Conservation (phyloP, 371 early-diverging fungal genomes). For the Haplosporangium sp. region DNA sequence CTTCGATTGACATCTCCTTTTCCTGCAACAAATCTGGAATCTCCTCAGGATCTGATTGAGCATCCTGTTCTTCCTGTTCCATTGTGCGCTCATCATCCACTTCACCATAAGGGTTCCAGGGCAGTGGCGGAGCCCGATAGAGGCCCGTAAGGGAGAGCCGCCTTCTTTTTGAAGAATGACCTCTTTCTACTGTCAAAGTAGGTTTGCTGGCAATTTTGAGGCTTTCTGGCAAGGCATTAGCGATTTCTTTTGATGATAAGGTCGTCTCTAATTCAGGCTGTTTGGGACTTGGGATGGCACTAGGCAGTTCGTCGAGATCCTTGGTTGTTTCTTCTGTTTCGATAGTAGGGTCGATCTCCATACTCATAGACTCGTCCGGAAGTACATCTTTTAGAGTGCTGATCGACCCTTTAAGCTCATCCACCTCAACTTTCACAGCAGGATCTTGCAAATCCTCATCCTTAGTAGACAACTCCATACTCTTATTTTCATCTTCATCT, state of each 20-base stretch:
- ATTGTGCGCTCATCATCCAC: constrained; percentile 63
- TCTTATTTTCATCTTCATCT: constrained; percentile 15
- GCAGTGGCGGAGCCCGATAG: constrained; percentile 47
- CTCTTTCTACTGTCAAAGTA: constrained; percentile 2
- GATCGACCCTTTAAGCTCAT: constrained; percentile 5
- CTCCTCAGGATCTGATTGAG: constrained; percentile 55
- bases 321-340: constrained; percentile 22
- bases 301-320: constrained; percentile 15
- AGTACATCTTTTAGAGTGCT: constrained; percentile 29
- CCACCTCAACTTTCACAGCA: constrained; percentile 18
- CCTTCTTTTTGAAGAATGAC: constrained; percentile 26
- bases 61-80: constrained; percentile 59
- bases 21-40: constrained; percentile 40
- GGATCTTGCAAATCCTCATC: constrained; percentile 3
- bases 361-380: constrained; percentile 12
- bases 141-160: constrained; percentile 36
- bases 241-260: constrained; percentile 53
- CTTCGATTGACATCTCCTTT: constrained; percentile 59
- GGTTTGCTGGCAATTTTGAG: constrained; percentile 22
- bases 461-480: constrained; percentile 30
- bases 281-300: constrained; percentile 2
- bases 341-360: constrained; percentile 11
- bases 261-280: constrained; percentile 6
- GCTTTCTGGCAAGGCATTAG: constrained; percentile 31
- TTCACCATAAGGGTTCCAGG: constrained; percentile 49